Evolutionary conservation across 805 yeast genomes (phyloP).

Genomic region (Candida yuanshanica): DNA sequence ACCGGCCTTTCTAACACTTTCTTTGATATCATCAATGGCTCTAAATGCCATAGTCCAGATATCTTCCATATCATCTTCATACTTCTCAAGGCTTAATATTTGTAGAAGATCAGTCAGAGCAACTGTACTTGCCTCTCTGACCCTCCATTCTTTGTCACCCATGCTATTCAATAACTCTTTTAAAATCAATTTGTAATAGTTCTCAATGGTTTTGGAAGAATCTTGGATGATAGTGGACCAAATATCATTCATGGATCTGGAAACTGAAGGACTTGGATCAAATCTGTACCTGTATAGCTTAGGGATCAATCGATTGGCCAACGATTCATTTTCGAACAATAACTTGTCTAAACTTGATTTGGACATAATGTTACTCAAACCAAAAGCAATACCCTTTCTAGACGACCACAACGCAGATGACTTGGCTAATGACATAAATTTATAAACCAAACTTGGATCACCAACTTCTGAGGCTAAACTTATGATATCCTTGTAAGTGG

Average conservation of each 20-base stretch:
- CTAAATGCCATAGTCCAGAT: conserved; percentile 89
- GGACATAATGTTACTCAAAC: conserved; percentile 79
- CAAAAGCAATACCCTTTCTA: conserved; percentile 90
- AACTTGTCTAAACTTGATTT: conserved; percentile 66
- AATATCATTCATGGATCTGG: conserved; percentile 80
- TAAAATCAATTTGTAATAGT: conserved; percentile 53
- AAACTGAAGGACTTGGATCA: conserved; percentile 75
- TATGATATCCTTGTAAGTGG: conserved; percentile 87
- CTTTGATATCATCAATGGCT: conserved; percentile 89
- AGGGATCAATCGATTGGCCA: conserved; percentile 65
- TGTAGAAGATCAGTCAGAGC: conserved; percentile 69
- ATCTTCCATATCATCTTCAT: conserved; percentile 48
- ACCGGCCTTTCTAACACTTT: conserved; percentile 84
- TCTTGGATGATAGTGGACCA: conserved; percentile 69
- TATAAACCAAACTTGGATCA: conserved; percentile 88
- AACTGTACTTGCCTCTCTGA: conserved; percentile 76
- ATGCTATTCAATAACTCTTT: conserved; percentile 60
- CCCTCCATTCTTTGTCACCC: conserved; percentile 88
- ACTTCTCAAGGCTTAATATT: conserved; percentile 44
- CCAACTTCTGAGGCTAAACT: conserved; percentile 91
- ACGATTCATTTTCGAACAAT: conserved; percentile 44
- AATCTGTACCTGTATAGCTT: conserved; percentile 77
- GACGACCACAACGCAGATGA: conserved; percentile 89
- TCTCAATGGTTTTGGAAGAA: conserved; percentile 45
- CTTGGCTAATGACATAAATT: conserved; percentile 88